phyloP scores from a whole-genome alignment of 2,329 filamentous ascomycete genomes.

The Arthrobotrys iridis region DNA sequence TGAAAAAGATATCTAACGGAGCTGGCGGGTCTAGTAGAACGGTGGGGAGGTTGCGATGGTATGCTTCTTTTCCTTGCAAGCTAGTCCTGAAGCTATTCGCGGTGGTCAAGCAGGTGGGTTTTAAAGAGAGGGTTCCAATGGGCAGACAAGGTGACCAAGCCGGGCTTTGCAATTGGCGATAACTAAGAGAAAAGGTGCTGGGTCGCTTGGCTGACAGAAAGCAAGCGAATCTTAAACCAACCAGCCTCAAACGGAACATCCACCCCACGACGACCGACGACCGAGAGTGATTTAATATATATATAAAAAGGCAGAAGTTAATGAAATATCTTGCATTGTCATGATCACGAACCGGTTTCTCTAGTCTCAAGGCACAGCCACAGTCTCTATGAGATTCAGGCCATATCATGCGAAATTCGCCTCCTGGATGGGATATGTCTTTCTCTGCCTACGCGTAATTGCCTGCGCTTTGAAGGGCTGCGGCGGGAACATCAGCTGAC shows the following conservation, averaged over 20 bases:
- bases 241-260: not conserved
- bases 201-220: not conserved
- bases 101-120: constrained; percentile 6
- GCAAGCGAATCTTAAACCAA: not conserved
- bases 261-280: too few relatives aligned
- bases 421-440: not conserved
- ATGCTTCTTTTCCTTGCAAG: too few relatives aligned
- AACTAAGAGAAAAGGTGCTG: too few relatives aligned
- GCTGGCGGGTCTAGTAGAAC: not conserved
- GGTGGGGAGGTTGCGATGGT: not conserved
- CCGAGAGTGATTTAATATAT: not conserved
- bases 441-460: constrained; percentile 19
- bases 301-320: too few relatives aligned
- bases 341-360: too few relatives aligned
- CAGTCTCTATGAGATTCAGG: not conserved
- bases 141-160: not conserved
- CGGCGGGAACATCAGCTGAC: constrained; percentile 13
- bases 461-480: constrained; percentile 15
- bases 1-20: not conserved
- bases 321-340: too few relatives aligned
- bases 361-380: constrained; percentile 13
- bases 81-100: not conserved
- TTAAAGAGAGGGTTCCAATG: not conserved
- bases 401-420: not conserved
- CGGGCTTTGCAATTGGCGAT: constrained; percentile 15